Evolutionary conservation across 2,329 filamentous ascomycete species (phyloP).

Genomic region (Macrophomina phaseolina): DNA sequence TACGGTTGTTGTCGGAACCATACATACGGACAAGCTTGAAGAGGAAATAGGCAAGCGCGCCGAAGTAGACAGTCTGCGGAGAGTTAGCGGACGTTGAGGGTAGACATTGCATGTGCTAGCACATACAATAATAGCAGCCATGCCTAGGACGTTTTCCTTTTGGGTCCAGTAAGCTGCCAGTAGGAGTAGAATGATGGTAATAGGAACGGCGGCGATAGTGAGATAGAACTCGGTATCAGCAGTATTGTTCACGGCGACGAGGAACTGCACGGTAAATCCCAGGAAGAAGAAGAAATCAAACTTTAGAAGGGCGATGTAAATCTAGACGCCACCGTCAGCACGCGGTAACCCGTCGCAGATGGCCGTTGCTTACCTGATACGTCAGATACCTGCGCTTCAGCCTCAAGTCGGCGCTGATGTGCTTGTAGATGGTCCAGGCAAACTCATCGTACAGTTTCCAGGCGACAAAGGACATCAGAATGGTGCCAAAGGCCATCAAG

Average conservation of each 20-base stretch:
- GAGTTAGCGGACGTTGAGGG: background rate
- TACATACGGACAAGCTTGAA: conserved; percentile 99
- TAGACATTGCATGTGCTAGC: background rate
- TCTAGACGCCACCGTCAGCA: conserved; percentile 57
- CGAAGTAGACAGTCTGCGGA: conserved; percentile 75
- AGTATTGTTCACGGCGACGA: conserved; percentile 79
- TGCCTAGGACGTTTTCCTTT: conserved; percentile 79
- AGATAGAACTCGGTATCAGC: conserved; percentile 79
- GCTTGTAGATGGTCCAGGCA: conserved; percentile 99
- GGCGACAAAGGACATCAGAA: conserved; percentile 75
- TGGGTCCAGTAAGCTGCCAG: conserved; percentile 85
- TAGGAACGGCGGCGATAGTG: conserved; percentile 86
- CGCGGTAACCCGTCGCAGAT: background rate
- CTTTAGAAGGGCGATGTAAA: conserved; percentile 96
- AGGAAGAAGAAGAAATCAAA: conserved; percentile 99
- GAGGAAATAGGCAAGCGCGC: conserved; percentile 90
- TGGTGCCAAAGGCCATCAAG: conserved; percentile 77
- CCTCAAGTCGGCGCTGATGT: conserved; percentile 94
- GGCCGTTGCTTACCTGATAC: conserved; percentile 75
- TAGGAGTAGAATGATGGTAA: conserved; percentile 88
- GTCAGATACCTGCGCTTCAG: conserved; percentile 97
- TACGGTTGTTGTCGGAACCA: conserved; percentile 56
- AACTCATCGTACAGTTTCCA: conserved; percentile 99
- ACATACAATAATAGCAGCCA: conserved; percentile 73
- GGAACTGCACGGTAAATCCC: conserved; percentile 96